These are phyloP conservation scores for Cytidiella melzeri DNA, from an alignment of 768 basidiomycete species.

Conservation along the genomic window DNA sequence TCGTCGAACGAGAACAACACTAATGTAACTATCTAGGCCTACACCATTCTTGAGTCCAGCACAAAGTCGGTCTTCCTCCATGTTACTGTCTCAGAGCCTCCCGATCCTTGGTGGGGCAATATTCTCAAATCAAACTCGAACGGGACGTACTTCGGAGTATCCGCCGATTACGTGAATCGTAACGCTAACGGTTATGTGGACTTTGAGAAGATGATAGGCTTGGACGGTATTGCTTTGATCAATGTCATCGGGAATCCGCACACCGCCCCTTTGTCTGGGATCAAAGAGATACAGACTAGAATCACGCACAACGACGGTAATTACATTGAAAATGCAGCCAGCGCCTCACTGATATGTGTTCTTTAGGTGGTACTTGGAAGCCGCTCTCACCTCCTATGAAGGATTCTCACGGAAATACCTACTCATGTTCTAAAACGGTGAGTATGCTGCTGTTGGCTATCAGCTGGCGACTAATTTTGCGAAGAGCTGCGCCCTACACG, in stretches of 20 bases:
- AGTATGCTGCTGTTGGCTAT: conserved; percentile 11
- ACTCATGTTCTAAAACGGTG: conserved; percentile 68
- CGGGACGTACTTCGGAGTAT: conserved; percentile 92
- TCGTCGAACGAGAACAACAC: no score
- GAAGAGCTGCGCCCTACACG: conserved; percentile 79
- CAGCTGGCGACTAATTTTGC: not conserved
- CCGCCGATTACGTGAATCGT: conserved; percentile 86
- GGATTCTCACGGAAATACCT: conserved; percentile 72
- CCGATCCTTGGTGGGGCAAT: conserved; percentile 78
- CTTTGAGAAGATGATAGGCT: conserved; percentile 94
- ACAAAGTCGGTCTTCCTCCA: conserved; percentile 94
- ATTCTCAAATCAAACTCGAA: conserved; percentile 97
- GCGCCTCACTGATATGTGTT: no score
- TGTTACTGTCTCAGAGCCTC: conserved; percentile 82
- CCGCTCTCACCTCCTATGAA: conserved; percentile 62
- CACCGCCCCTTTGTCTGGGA: conserved; percentile 63
- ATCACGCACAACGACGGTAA: conserved; percentile 97
- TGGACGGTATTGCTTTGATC: conserved; percentile 93
- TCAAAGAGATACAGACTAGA: conserved; percentile 72
- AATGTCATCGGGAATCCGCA: conserved; percentile 83
- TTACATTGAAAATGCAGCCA: conserved; percentile 21
- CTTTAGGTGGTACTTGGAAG: conserved; percentile 80
- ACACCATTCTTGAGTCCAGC: conserved; percentile 91
- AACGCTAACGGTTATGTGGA: conserved; percentile 85
- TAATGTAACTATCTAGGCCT: conserved; percentile 68